Conservation (phyloP, 2,329 filamentous ascomycete genomes). For the Simplicillium sp. region DNA sequence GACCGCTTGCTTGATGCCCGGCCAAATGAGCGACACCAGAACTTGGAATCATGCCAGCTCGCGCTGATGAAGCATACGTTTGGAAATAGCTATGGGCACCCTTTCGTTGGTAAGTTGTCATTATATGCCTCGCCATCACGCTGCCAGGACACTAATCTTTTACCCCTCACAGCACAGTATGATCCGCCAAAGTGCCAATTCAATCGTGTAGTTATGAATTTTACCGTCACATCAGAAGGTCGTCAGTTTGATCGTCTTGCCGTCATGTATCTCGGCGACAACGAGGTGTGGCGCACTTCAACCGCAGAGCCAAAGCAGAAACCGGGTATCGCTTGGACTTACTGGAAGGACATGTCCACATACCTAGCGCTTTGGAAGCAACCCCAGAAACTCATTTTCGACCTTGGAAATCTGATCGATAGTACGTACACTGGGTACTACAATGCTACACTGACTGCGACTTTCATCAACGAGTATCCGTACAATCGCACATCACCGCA, state of each 20-base stretch:
- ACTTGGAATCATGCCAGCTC: slow-evolving; percentile 31
- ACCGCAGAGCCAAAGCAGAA: slow-evolving; percentile 64
- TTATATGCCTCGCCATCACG: slow-evolving; percentile 1
- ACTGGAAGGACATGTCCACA: slow-evolving; percentile 69
- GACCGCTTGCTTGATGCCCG: slow-evolving; percentile 1
- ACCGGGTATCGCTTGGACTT: slow-evolving; percentile 65
- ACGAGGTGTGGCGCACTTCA: slow-evolving; percentile 74
- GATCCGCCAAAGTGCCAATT: slow-evolving; percentile 60
- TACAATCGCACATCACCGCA: slow-evolving; percentile 15
- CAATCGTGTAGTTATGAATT: slow-evolving; percentile 65
- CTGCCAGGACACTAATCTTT: background rate
- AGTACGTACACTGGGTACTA: slow-evolving; percentile 63
- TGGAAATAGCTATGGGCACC: slow-evolving; percentile 61
- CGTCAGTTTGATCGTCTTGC: slow-evolving; percentile 70
- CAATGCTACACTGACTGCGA: slow-evolving; percentile 65
- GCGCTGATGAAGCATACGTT: slow-evolving; percentile 65
- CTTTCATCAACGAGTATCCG: slow-evolving; percentile 48
- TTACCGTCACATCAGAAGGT: slow-evolving; percentile 63
- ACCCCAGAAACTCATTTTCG: slow-evolving; percentile 69
- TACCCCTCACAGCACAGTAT: slow-evolving; percentile 41
- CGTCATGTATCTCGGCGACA: slow-evolving; percentile 65
- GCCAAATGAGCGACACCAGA: slow-evolving; percentile 5
- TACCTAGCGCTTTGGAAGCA: slow-evolving; percentile 60
- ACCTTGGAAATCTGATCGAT: slow-evolving; percentile 64
- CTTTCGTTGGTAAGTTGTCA: slow-evolving; percentile 55